These are phyloP conservation scores for Fusarium transvaalense DNA, from an alignment of 2,329 filamentous ascomycete genomes.

Conservation along the genomic window DNA sequence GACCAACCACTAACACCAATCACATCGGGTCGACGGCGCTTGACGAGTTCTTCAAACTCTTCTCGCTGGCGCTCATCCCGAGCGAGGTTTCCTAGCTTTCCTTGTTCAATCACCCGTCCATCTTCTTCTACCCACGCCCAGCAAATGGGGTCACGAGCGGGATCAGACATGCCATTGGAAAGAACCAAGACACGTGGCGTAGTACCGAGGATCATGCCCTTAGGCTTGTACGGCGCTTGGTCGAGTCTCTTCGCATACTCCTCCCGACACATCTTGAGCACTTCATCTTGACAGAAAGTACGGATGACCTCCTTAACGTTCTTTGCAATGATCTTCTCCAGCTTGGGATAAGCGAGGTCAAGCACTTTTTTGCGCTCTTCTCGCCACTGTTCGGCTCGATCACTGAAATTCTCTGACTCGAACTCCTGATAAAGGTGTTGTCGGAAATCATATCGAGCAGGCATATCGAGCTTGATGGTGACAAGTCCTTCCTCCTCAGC, in stretches of 20 bases:
- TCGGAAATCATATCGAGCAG: constrained; percentile 81
- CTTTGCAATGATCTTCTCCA: constrained; percentile 87
- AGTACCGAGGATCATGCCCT: constrained; percentile 90
- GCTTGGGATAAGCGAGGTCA: constrained; percentile 81
- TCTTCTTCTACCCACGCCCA: constrained; percentile 97
- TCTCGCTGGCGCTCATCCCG: constrained; percentile 75
- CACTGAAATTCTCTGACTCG: constrained; percentile 94
- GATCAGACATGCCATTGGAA: constrained; percentile 84
- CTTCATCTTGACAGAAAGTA: constrained; percentile 92
- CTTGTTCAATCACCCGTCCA: constrained; percentile 87
- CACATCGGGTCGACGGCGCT: constrained; percentile 86
- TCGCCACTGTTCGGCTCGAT: constrained; percentile 96
- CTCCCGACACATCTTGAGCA: constrained; percentile 88
- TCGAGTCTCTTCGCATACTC: constrained; percentile 91
- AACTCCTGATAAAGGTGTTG: constrained; percentile 85
- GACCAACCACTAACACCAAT: constrained; percentile 90
- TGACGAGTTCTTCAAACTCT: constrained; percentile 82
- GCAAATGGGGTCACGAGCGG: constrained; percentile 80
- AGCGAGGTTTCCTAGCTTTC: constrained; percentile 84
- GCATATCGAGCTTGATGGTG: constrained; percentile 83
- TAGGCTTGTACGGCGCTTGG: constrained; percentile 95
- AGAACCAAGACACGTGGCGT: constrained; percentile 87
- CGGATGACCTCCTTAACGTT: constrained; percentile 95
- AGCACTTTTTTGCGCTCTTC: constrained; percentile 86
- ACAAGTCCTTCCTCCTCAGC: constrained; percentile 94